Evolutionary conservation across 176 grass and related monocot genomes (phyloP).

Genomic region (Bonia amplexicaulis): DNA sequence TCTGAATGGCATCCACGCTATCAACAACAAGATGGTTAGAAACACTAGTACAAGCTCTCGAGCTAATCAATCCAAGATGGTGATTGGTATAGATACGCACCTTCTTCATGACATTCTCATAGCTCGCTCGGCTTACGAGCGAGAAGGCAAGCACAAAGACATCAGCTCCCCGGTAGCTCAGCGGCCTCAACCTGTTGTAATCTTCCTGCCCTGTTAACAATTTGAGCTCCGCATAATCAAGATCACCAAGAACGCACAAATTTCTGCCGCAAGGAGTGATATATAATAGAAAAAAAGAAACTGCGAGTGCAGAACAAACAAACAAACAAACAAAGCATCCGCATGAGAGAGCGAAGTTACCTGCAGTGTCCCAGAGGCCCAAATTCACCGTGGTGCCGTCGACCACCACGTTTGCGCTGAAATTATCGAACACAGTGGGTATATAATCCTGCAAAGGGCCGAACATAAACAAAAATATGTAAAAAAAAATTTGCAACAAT

Average conservation of each 20-base stretch:
- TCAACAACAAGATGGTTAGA: background rate
- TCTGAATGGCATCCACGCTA: background rate
- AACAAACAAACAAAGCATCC: background rate
- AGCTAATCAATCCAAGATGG: background rate
- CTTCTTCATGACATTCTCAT: conserved; percentile 95
- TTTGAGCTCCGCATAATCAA: background rate
- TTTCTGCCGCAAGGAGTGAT: background rate
- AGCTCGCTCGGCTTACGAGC: conserved; percentile 85
- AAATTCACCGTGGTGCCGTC: conserved; percentile 89
- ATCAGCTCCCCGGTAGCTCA: conserved; percentile 88
- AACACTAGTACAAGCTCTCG: background rate
- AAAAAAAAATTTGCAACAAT: background rate
- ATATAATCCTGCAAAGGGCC: conserved; percentile 64
- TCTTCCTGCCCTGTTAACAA: conserved; percentile 78
- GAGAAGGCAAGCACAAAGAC: conserved; percentile 94
- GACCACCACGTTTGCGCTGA: conserved; percentile 87
- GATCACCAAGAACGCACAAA: background rate
- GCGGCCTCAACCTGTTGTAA: conserved; percentile 85
- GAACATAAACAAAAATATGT: background rate
- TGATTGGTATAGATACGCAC: conserved; percentile 13
- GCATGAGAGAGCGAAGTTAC: conserved; percentile 6
- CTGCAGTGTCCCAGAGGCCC: conserved; percentile 91
- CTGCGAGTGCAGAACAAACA: background rate
- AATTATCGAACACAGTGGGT: conserved; percentile 92
- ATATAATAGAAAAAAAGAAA: background rate